Evolutionary conservation across 2,329 filamentous ascomycete genomes (phyloP), one percentile per base, ranked within the genome.

Genomic region (Thelonectria olida): DNA sequence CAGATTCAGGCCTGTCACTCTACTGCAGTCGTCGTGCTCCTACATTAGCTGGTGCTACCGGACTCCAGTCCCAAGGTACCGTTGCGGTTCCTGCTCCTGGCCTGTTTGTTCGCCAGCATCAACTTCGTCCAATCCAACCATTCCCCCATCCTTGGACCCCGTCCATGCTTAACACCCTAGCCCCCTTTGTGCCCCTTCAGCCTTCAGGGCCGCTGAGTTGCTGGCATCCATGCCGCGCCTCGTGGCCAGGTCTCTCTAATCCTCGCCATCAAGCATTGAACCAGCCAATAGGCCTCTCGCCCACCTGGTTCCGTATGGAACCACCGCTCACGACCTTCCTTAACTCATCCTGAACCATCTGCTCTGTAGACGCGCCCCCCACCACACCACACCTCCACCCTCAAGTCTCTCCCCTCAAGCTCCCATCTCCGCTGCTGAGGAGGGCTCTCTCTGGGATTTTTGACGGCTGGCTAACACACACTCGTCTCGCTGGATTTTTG

Each of bases 271-370:
- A 31, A 60, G 19, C 41, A 36, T 36, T 51, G 51, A 34, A 12
- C 51, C 53, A 49, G 45, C 61, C 68, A 71, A 71, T 71, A 60
- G 59, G 61, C 31, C 58, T 52, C n/a, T 62, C 63, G 61, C 54
- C 61, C 61, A 55, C 56, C 58, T 45, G 36, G 62, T 51, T 48
- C 58, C 41, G 54, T 41, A 70, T 67, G 64, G 66, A 64, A 52
- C 67, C 68, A 70, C 67, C 49, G 45, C 58, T 34, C 45, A 56
- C 58, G 63, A 68, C 63, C 59, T 56, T 69, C 66, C 57, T 49
- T 50, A 48, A 59, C 41, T 23, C 39, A 49, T 54, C 22, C 54
- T 50, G 45, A 70, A 67, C 61, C 61, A 58, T 36, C 34, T 45
- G n/a, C n/a, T n/a, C n/a, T n/a, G n/a, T n/a, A 25, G 31, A 50